Percentiles rank a stretch among this genome's conserved stretches.
Conservation (phyloP, 1,139 yeast genomes). For the Hansenula lynferdii region DNA sequence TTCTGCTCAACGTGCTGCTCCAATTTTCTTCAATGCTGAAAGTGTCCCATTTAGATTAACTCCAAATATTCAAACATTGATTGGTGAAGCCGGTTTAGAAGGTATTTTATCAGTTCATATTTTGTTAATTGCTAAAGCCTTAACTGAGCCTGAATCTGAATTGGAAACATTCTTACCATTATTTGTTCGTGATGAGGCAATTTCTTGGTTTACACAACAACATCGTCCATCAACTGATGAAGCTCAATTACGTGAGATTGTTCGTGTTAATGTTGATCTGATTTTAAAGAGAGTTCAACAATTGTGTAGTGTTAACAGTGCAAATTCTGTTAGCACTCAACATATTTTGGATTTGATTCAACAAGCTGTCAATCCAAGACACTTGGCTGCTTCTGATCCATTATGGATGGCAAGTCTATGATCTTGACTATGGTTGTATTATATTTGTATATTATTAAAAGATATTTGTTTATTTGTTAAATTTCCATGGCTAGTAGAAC, state of each 20-base stretch:
- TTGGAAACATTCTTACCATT: constrained; percentile 83
- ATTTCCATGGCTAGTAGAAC: neutral
- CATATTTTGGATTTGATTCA: constrained; percentile 87
- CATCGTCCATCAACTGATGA: constrained; percentile 57
- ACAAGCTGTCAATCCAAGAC: constrained; percentile 94
- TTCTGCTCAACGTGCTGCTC: constrained; percentile 63
- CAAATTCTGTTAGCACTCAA: constrained; percentile 84
- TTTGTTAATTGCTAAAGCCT: constrained; percentile 80
- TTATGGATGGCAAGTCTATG: constrained; percentile 91
- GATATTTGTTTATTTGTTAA: neutral
- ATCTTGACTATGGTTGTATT: neutral
- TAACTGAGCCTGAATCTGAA: constrained; percentile 88
- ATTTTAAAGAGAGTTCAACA: constrained; percentile 67
- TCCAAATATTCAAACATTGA: constrained; percentile 88
- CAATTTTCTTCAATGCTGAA: constrained; percentile 90
- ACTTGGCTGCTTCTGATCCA: constrained; percentile 87
- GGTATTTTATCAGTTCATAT: constrained; percentile 86
- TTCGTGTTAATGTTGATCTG: constrained; percentile 80
- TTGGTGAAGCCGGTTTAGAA: constrained; percentile 90
- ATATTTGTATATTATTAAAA: constrained; percentile 1
- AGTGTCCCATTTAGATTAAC: constrained; percentile 95
- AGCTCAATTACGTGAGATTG: constrained; percentile 81
- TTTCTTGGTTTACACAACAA: constrained; percentile 89
- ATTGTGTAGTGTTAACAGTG: constrained; percentile 74
- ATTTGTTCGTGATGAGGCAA: constrained; percentile 91